A percentile compares a stretch with the other conserved stretches of the same genome.
These are phyloP conservation scores for Fraxinus sp. DNA, from an alignment of 305 asterid species.

Conservation along the genomic window DNA sequence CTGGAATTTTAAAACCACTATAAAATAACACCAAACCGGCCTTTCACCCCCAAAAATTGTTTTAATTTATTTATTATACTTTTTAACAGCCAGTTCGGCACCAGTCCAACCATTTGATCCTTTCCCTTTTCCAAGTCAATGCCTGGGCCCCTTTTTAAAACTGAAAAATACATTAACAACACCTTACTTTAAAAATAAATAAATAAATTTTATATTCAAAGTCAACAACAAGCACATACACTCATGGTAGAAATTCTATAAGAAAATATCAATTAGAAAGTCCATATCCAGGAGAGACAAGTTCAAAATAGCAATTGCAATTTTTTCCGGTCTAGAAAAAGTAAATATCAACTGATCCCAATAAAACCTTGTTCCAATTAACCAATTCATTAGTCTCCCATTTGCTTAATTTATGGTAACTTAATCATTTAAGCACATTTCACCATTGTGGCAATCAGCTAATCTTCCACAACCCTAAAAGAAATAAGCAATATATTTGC, in stretches of 20 bases:
- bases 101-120: neutral
- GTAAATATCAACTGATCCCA: neutral
- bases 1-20: neutral
- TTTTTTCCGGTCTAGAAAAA: neutral
- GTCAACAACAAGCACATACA: neutral
- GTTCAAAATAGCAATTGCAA: neutral
- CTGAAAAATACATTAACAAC: neutral
- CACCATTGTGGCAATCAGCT: neutral
- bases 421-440: neutral
- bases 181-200: neutral
- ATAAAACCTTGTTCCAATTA: neutral
- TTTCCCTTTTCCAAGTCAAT: neutral
- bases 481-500: neutral
- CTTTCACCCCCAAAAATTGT: neutral
- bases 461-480: neutral
- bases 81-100: neutral
- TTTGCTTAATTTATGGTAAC: neutral
- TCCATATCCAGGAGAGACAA: neutral
- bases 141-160: neutral
- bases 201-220: neutral
- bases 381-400: neutral
- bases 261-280: neutral
- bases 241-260: neutral
- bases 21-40: neutral
- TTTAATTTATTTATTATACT: neutral